phyloP scores from a whole-genome alignment of 2,329 filamentous ascomycete genomes.

The Trichoderma sp. region DNA sequence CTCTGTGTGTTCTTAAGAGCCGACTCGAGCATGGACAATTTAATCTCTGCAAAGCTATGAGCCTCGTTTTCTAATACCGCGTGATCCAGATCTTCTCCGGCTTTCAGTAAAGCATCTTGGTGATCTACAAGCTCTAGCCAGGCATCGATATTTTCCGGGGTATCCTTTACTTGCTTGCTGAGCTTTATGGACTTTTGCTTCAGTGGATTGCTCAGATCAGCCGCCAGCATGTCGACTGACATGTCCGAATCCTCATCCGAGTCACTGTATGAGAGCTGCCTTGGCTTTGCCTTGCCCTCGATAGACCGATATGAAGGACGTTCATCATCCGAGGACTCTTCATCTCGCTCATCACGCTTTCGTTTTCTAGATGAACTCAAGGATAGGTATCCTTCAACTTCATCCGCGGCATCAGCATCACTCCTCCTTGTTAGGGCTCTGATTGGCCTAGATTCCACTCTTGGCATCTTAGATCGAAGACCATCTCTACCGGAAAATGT shows the following conservation, averaged over 20 bases:
- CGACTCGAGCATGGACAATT: constrained; percentile 76
- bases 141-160: constrained; percentile 65
- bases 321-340: constrained; percentile 48
- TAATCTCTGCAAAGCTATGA: constrained; percentile 74
- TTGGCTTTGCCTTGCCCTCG: constrained; percentile 59
- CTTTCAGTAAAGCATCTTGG: constrained; percentile 67
- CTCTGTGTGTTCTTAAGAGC: constrained; percentile 61
- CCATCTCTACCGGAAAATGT: constrained; percentile 46
- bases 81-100: constrained; percentile 46
- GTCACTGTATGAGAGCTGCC: constrained; percentile 50
- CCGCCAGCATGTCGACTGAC: constrained; percentile 38
- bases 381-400: constrained; percentile 51
- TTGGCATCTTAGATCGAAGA: constrained; percentile 46
- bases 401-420: constrained; percentile 26
- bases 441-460: constrained; percentile 42
- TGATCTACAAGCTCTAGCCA: constrained; percentile 82
- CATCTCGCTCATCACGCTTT: constrained; percentile 36
- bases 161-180: constrained; percentile 61
- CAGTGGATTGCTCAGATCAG: constrained; percentile 46
- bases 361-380: constrained; percentile 47
- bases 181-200: constrained; percentile 62
- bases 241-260: constrained; percentile 50
- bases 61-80: constrained; percentile 60
- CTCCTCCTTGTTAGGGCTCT: constrained; percentile 38
- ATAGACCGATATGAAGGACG: constrained; percentile 65